Conservation (phyloP, 2,329 filamentous ascomycete genomes). For the Ophiocordyceps polyrhachis-furcata region DNA sequence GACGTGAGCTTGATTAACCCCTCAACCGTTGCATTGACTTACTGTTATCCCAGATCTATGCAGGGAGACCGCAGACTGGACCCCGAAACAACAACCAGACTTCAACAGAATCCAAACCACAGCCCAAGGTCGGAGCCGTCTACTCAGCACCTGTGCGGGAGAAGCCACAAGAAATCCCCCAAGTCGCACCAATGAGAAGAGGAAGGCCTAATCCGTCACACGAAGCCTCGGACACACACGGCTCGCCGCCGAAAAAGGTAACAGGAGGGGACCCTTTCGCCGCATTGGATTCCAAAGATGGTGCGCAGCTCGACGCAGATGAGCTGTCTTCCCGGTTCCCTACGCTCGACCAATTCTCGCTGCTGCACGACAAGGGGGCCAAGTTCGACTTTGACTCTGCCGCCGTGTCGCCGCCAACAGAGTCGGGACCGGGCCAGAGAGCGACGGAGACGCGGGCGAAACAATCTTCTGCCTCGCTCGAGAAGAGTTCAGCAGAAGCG, state of each 20-base stretch:
- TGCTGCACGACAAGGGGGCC: slow-evolving; percentile 66
- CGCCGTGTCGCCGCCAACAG: slow-evolving; percentile 26
- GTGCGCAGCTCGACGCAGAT: slow-evolving; percentile 37
- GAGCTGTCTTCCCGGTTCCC: slow-evolving; percentile 77
- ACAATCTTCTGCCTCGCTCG: slow-evolving; percentile 51
- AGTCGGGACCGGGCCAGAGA: slow-evolving; percentile 38
- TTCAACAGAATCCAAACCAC: slow-evolving; percentile 34
- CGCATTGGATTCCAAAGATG: slow-evolving; percentile 51
- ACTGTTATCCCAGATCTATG: slow-evolving; percentile 43
- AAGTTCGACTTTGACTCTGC: slow-evolving; percentile 67
- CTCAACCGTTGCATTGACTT: background rate
- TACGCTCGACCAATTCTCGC: slow-evolving; percentile 78
- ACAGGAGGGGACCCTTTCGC: slow-evolving; percentile 72
- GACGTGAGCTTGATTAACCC: slow-evolving; percentile 41
- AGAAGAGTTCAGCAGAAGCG: slow-evolving; percentile 5
- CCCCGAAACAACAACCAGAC: slow-evolving; percentile 29
- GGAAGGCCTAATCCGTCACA: slow-evolving; percentile 40
- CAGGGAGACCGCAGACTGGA: slow-evolving; percentile 44
- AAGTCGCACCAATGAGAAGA: slow-evolving; percentile 85
- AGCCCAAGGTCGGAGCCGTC: slow-evolving; percentile 53
- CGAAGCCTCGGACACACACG: slow-evolving; percentile 19
- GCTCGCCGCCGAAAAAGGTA: slow-evolving; percentile 45
- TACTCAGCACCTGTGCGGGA: slow-evolving; percentile 55
- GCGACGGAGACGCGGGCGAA: slow-evolving; percentile 66
- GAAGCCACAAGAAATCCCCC: slow-evolving; percentile 55